phyloP scores from a whole-genome alignment of 176 grass and related monocot species.

The Elaeis guineensis region DNA sequence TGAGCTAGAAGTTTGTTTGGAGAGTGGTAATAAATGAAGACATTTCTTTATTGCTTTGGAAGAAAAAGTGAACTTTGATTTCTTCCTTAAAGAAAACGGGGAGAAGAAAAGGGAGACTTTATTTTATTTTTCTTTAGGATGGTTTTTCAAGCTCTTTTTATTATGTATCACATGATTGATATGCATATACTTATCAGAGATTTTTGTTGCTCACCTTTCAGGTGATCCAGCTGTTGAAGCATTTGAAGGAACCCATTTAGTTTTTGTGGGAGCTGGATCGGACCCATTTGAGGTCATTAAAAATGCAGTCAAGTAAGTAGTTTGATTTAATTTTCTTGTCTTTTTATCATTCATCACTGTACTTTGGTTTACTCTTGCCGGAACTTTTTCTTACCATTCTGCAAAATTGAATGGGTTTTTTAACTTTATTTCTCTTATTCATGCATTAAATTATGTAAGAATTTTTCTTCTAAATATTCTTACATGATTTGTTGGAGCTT shows the following conservation, averaged over 20 bases:
- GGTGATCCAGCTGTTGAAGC: slow-evolving; percentile 41
- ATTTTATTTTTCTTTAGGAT: too few relatives aligned
- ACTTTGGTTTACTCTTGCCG: background rate
- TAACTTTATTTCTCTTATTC: too few relatives aligned
- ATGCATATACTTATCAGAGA: background rate
- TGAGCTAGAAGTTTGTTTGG: slow-evolving; percentile 45
- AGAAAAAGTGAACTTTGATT: background rate
- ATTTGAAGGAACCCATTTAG: background rate
- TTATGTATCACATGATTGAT: too few relatives aligned
- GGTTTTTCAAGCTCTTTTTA: too few relatives aligned
- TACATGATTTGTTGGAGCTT: too few relatives aligned
- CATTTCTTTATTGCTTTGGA: too few relatives aligned
- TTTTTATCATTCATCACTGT: background rate
- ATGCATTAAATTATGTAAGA: too few relatives aligned
- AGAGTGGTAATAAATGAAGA: slow-evolving; percentile 29
- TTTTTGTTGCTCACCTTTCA: background rate
- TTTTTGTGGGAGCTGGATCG: background rate
- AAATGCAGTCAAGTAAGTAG: slow-evolving; percentile 5
- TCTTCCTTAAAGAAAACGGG: background rate
- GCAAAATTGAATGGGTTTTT: too few relatives aligned
- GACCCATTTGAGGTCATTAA: slow-evolving; percentile 29
- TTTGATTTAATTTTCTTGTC: background rate
- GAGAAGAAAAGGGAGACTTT: background rate
- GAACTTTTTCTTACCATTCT: background rate
- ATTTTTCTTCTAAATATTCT: too few relatives aligned